Base-by-base conservation (phyloP, 2,329 filamentous ascomycete genomes). In the Fusarium musae region DNA sequence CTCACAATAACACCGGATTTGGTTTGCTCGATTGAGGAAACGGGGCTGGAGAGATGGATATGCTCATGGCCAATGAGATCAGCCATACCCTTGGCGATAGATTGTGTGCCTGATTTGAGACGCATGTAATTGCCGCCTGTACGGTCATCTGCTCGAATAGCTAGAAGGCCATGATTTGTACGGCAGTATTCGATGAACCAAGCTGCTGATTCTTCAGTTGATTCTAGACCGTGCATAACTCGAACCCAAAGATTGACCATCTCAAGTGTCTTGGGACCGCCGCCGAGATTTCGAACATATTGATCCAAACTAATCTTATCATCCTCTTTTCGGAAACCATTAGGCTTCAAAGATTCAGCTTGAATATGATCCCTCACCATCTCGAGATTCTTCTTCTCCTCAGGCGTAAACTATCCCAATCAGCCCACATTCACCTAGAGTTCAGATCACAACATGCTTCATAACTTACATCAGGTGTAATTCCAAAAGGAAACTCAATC, bases 131-230 rank as follows among this genome's bases (percentile, higher is more conserved):
- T 80, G 1, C 81, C 82, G 0, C 82, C 82, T 1, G 78, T 79
- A 2, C 75, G 71, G 32, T 83, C 79, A 32, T 83, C 82, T 0
- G 81, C 80, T 1, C 81, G 79, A 16, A 82, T 79, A 2, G 80
- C 75, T 9, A 83, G 62, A 8, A 83, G 76, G 0, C 82, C 81
- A 4, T 72, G 66, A 57, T 82, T 82, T 0, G 77, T 73, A 13
- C 81, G 80, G 52, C 82, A 84, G 68, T 83, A 83, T 58, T 83
- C 81, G 28, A 83, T 80, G 50, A 83, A 82, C 68, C 72, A 83
- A 1, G 79, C 80, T 0, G 81, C 82, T 1, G 80, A 82, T 44
- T 82, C 78, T 39, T 83, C 74, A 3, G 72, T 80, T 0, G 81
- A 80, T 63, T 84, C 81, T 0, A 83, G 36, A 0, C 82, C 82